Evolutionary conservation across 1,284 basidiomycete species (phyloP).

Genomic region (Heterobasidion irregulare): DNA sequence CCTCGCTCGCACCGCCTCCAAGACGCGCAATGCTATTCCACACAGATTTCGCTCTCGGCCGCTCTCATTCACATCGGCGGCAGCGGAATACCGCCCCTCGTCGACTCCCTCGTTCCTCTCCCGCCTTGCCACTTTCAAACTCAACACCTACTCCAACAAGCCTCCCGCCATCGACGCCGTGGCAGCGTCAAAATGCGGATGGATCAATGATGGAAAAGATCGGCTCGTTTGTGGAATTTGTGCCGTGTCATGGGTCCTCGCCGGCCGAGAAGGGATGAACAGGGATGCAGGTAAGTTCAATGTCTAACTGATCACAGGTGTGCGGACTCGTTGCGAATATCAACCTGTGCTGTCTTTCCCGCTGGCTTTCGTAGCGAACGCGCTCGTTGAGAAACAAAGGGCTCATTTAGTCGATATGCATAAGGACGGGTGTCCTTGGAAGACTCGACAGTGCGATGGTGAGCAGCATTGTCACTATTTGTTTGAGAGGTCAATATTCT

Average conservation of each 20-base stretch:
- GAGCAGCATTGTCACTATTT: slow-evolving; percentile 15
- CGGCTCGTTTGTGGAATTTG: slow-evolving; percentile 66
- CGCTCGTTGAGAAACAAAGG: slow-evolving; percentile 66
- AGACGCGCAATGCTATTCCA: slow-evolving; percentile 42
- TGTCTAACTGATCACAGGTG: slow-evolving; percentile 11
- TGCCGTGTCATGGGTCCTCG: slow-evolving; percentile 62
- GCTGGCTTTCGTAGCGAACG: slow-evolving; percentile 34
- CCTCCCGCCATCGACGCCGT: slow-evolving; percentile 66
- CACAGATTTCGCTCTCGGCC: slow-evolving; percentile 22
- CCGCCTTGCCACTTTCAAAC: slow-evolving; percentile 67
- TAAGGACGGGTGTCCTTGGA: slow-evolving; percentile 78
- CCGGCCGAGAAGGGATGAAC: slow-evolving; percentile 53
- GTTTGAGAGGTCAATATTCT: background rate
- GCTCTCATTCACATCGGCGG: slow-evolving; percentile 7
- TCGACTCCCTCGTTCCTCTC: slow-evolving; percentile 62
- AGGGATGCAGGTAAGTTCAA: slow-evolving; percentile 61
- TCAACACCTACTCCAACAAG: slow-evolving; percentile 72
- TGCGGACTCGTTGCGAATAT: slow-evolving; percentile 1
- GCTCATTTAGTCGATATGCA: slow-evolving; percentile 56
- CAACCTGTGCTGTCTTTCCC: background rate
- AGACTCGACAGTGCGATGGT: slow-evolving; percentile 70
- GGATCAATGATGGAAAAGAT: slow-evolving; percentile 73
- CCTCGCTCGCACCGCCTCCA: slow-evolving; percentile 50
- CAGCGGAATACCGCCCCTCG: slow-evolving; percentile 67
- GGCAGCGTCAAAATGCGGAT: slow-evolving; percentile 69